A percentile compares a stretch with the other conserved stretches of the same genome.
phyloP scores from a whole-genome alignment of 129 eudicot genomes.

The Silybum marianum region DNA sequence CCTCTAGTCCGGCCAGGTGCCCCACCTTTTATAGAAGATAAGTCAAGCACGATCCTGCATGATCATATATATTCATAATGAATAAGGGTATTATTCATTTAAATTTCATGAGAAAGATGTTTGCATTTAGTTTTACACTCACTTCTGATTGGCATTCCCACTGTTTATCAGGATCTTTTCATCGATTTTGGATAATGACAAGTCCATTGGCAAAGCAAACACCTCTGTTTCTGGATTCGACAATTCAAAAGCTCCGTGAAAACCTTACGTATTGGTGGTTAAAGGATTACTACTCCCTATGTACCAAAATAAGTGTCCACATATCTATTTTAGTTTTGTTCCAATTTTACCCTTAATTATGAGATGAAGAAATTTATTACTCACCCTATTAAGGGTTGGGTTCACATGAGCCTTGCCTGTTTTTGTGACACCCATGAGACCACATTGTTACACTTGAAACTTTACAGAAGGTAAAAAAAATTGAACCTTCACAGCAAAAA shows the following conservation, averaged over 20 bases:
- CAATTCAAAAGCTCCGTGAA: constrained; percentile 14
- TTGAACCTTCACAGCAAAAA: too few relatives aligned
- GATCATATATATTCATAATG: neutral
- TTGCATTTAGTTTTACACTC: constrained; percentile 13
- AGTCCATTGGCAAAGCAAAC: constrained; percentile 49
- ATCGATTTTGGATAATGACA: constrained; percentile 54
- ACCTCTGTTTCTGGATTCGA: constrained; percentile 44
- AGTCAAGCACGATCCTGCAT: constrained; percentile 67
- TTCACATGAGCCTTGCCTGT: too few relatives aligned
- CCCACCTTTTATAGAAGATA: constrained; percentile 70
- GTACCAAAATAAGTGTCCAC: neutral
- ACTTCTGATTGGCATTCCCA: constrained; percentile 27
- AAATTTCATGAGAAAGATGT: neutral
- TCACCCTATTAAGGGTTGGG: too few relatives aligned
- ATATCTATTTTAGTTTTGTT: neutral
- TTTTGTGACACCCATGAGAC: too few relatives aligned
- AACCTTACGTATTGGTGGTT: neutral
- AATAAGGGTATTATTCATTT: neutral
- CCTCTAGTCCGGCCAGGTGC: constrained; percentile 87
- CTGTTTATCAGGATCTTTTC: constrained; percentile 59
- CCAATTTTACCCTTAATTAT: neutral
- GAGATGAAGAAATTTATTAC: neutral
- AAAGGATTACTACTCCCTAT: neutral
- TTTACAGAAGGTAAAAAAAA: too few relatives aligned
- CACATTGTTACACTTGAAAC: too few relatives aligned